Conservation (phyloP, 768 basidiomycete genomes). For the Naematelia encephala region DNA sequence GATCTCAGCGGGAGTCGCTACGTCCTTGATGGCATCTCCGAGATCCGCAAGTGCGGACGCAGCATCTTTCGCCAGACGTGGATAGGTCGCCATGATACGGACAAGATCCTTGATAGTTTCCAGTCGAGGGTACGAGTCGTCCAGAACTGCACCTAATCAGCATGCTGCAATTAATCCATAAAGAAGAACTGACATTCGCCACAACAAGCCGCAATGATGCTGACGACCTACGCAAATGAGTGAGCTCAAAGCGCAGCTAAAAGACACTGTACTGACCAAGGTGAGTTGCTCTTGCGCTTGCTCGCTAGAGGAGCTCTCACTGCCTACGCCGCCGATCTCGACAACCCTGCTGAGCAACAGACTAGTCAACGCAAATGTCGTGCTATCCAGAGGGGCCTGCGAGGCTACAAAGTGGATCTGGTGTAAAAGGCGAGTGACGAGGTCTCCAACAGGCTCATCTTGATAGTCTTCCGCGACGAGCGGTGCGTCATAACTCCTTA, state of each 20-base stretch:
- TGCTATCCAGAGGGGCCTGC: slow-evolving; percentile 73
- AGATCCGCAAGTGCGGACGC: slow-evolving; percentile 75
- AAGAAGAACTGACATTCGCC: slow-evolving; percentile 63
- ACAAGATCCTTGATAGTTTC: slow-evolving; percentile 67
- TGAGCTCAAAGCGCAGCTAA: slow-evolving; percentile 46
- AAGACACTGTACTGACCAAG: slow-evolving; percentile 57
- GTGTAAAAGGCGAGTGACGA: slow-evolving; percentile 81
- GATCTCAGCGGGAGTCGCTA: slow-evolving; percentile 64
- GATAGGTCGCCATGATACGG: slow-evolving; percentile 69
- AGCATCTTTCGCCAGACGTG: slow-evolving; percentile 76
- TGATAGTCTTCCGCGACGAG: slow-evolving; percentile 69
- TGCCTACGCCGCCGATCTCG: slow-evolving; percentile 63
- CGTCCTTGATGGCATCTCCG: slow-evolving; percentile 70
- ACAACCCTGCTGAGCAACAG: slow-evolving; percentile 72
- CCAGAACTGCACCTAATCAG: slow-evolving; percentile 57
- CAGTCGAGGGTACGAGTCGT: slow-evolving; percentile 69
- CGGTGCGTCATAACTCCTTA: slow-evolving; percentile 66
- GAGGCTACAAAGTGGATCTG: slow-evolving; percentile 76
- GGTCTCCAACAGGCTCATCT: slow-evolving; percentile 66
- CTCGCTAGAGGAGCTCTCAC: slow-evolving; percentile 61
- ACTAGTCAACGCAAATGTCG: slow-evolving; percentile 77
- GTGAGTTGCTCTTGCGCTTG: slow-evolving; percentile 77
- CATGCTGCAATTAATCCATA: not conserved
- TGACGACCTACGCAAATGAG: slow-evolving; percentile 46
- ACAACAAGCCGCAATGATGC: slow-evolving; percentile 52